Evolutionary conservation across 805 yeast genomes (phyloP), one percentile per base, ranked within the genome.

Genomic region (Groenewaldozyma tartarivorans): DNA sequence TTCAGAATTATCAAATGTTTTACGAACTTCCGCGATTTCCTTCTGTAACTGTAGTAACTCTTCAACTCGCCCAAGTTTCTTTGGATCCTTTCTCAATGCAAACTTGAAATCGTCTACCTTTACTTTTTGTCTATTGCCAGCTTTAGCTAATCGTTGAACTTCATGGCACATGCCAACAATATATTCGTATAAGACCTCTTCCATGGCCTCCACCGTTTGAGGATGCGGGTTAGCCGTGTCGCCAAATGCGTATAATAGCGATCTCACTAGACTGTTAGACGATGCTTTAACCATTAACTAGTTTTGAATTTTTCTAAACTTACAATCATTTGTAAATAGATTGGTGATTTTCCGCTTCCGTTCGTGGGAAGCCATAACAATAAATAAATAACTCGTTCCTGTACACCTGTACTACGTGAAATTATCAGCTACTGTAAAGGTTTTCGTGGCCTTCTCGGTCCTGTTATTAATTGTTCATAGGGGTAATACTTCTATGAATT

Each of bases 81-180:
- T 63, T 2, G 79, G 75, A 51, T 81, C 90, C 41, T 69, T 70
- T 35, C 87, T 61, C 39, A 82, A 57, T 0, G 81, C 83, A 58
- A 79, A 81, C 55, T 74, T 76, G 61, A 81, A 75, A 53, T 81
- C 88, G 33, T 80, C 87, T 15, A 81, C 75, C 48, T 75, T 77
- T 48, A 81, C 68, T 58, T 80, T 81, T 45, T 68, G 74, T 30
- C 86, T 63, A 9, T 64, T 63, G 1, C 77, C 69, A 3, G 73
- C 68, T 32, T 68, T 61, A 27, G 84, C 68, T 48, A 69, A 64
- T 19, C 69, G 53, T 46, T 67, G 54, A 13, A 80, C 75, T 48
- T 72, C 71, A 48, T 74, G 62, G 62, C 85, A 67, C 66, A 80
- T 66, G 51, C 76, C 81, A 2, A 73, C 69, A 32, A 81, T 58